Conservation (phyloP, 1,284 basidiomycete genomes). For the Violaceomyces palustris region DNA sequence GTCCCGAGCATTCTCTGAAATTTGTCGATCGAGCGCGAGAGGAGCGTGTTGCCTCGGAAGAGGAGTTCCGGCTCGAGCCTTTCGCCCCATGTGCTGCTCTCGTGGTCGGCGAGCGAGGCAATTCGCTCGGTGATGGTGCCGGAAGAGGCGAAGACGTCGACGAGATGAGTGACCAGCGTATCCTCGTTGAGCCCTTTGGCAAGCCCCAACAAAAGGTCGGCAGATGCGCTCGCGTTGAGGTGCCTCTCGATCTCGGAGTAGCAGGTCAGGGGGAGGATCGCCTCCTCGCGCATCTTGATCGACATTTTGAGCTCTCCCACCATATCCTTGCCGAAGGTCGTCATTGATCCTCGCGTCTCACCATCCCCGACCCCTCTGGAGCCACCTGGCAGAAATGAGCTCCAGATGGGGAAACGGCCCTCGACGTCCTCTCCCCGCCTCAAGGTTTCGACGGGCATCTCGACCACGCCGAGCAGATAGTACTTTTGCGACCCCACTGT, state of each 20-base stretch:
- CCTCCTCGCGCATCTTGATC: constrained; percentile 27
- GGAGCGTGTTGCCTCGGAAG: constrained; percentile 42
- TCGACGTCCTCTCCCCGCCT: constrained; percentile 40
- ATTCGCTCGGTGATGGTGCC: constrained; percentile 35
- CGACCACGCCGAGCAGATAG: constrained; percentile 31
- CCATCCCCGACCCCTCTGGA: no score
- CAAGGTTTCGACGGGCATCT: constrained; percentile 39
- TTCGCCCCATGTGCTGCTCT: constrained; percentile 25
- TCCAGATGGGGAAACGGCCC: constrained; percentile 45
- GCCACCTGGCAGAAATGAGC: no score
- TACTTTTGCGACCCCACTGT: constrained; percentile 16
- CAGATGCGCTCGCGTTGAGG: constrained; percentile 16
- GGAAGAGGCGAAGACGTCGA: constrained; percentile 31
- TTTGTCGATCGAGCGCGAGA: constrained; percentile 39
- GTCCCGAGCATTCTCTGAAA: constrained; percentile 33
- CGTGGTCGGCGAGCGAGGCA: constrained; percentile 20
- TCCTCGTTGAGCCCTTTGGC: constrained; percentile 31
- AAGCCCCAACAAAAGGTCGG: constrained; percentile 16
- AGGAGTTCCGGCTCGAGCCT: constrained; percentile 34
- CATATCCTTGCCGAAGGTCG: constrained; percentile 19
- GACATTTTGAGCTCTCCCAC: constrained; percentile 37
- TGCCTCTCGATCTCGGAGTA: constrained; percentile 23
- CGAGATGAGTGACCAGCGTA: constrained; percentile 26
- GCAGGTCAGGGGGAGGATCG: constrained; percentile 29
- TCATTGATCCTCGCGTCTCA: constrained; percentile 4